A percentile compares a stretch with the other conserved stretches of the same genome.
These are phyloP conservation scores for Saturnispora zaruensis DNA, from an alignment of 805 yeast species.

Conservation along the genomic window DNA sequence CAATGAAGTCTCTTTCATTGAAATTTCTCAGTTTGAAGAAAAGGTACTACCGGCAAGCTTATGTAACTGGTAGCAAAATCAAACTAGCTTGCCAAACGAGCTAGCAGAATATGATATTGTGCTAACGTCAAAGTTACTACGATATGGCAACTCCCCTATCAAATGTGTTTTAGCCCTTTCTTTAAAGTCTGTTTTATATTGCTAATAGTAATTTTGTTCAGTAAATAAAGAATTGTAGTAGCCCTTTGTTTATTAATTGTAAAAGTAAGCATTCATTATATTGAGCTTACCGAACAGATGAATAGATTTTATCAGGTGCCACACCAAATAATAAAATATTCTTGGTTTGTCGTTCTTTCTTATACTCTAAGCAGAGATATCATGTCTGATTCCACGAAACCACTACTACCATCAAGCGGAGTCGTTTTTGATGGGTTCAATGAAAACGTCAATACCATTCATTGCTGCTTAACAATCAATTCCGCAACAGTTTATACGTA, in stretches of 20 bases:
- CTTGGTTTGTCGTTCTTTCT: neutral
- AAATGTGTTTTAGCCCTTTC: no score
- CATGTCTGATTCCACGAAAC: neutral
- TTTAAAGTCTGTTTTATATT: no score
- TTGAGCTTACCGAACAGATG: neutral
- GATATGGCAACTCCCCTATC: no score
- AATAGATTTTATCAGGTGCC: neutral
- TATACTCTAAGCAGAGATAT: neutral
- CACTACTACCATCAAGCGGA: neutral
- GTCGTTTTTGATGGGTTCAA: constrained; percentile 6
- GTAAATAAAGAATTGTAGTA: no score
- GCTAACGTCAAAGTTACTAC: no score
- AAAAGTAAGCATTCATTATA: neutral
- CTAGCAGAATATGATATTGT: no score
- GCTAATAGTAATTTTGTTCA: no score
- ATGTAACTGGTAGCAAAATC: no score
- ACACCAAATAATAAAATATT: neutral
- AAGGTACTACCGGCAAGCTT: no score
- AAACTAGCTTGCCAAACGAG: no score
- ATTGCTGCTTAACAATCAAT: constrained; percentile 31
- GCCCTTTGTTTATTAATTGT: no score
- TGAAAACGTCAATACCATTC: constrained; percentile 16
- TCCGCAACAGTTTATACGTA: constrained; percentile 54
- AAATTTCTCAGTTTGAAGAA: no score
- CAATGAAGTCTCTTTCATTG: neutral